Conservation (phyloP, 2,329 filamentous ascomycete genomes). For the Capronia epimyces region DNA sequence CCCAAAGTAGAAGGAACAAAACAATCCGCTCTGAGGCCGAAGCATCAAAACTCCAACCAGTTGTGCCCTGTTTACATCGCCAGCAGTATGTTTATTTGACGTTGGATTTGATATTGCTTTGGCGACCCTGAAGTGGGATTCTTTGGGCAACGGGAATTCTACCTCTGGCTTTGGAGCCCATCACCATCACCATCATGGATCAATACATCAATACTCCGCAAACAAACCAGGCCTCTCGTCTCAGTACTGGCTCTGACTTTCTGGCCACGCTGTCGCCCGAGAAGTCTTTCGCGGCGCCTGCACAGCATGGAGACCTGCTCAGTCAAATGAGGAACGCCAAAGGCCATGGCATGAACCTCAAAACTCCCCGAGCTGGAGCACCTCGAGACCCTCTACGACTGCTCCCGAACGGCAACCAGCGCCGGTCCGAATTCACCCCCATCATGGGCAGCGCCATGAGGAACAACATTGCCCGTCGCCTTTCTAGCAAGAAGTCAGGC, state of each 20-base stretch:
- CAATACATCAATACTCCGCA: conserved; percentile 78
- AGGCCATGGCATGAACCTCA: conserved; percentile 51
- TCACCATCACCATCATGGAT: conserved; percentile 62
- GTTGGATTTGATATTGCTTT: conserved; percentile 9
- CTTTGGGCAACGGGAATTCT: not conserved
- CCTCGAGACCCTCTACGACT: conserved; percentile 64
- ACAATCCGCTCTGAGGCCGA: not conserved
- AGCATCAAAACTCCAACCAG: not conserved
- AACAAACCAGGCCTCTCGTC: conserved; percentile 80
- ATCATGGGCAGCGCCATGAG: conserved; percentile 74
- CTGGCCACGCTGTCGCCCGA: conserved; percentile 84
- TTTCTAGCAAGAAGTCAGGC: conserved; percentile 57
- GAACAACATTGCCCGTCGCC: conserved; percentile 54
- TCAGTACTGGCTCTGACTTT: conserved; percentile 59
- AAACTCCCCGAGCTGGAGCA: conserved; percentile 66
- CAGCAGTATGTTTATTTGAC: not conserved
- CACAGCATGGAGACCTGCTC: conserved; percentile 69
- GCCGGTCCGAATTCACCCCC: conserved; percentile 80
- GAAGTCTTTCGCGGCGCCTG: conserved; percentile 76
- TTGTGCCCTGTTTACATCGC: not conserved
- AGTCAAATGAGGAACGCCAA: conserved; percentile 65
- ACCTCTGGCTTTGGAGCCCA: too few relatives aligned
- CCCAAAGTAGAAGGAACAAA: conserved; percentile 1
- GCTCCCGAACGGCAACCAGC: conserved; percentile 53
- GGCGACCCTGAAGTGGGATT: not conserved